phyloP scores from a whole-genome alignment of 768 basidiomycete genomes.

The Vararia minispora region DNA sequence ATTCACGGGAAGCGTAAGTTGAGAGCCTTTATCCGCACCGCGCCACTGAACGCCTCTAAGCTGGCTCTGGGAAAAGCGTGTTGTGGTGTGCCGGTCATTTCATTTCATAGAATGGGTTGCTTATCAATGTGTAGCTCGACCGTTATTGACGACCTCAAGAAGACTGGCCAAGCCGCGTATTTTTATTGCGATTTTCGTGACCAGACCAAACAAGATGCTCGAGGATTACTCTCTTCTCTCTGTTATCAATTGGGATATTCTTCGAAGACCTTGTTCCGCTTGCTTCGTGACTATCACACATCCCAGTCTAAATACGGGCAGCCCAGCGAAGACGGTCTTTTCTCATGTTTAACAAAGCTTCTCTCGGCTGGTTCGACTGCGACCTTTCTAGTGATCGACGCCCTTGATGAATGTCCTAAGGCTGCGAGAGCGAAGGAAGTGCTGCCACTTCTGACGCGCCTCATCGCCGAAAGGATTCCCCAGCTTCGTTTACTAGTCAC shows the following conservation, averaged over 20 bases:
- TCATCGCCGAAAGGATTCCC: background rate
- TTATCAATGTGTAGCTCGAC: background rate
- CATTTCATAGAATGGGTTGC: no score
- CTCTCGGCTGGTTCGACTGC: background rate
- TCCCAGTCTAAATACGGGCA: background rate
- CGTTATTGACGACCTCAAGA: constrained; percentile 1
- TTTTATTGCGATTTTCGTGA: constrained; percentile 4
- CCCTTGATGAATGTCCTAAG: constrained; percentile 6
- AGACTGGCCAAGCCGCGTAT: background rate
- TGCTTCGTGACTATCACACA: background rate
- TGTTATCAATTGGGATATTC: background rate
- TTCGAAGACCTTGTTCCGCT: background rate
- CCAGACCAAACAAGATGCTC: background rate
- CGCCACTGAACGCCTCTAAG: background rate
- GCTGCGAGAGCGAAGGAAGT: constrained; percentile 3
- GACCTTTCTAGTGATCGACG: background rate
- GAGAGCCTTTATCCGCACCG: background rate
- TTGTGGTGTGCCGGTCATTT: no score
- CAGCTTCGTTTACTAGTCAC: constrained; percentile 1
- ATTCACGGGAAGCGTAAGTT: constrained; percentile 4
- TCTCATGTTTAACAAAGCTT: background rate
- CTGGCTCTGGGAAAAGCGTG: constrained; percentile 3
- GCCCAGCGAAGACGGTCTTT: background rate
- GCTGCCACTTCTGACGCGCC: background rate
- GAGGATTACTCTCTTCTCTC: constrained; percentile 1